phyloP scores from a whole-genome alignment of 768 basidiomycete species.

The Tulasnella sp. region DNA sequence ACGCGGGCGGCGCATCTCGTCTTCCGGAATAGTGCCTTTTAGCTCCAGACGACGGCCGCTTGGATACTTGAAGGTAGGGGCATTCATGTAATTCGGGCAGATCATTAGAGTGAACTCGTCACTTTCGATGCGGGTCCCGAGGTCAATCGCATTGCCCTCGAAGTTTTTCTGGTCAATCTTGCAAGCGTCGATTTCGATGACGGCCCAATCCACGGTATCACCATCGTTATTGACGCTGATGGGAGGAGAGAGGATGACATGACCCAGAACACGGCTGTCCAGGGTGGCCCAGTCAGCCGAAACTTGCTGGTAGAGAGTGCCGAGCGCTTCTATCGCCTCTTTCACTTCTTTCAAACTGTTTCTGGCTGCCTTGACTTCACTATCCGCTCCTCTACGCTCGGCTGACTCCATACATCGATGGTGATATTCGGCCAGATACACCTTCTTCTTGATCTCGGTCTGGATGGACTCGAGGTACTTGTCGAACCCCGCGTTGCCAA shows the following conservation, averaged over 20 bases:
- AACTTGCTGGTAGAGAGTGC: conserved; percentile 25
- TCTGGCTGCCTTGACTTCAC: conserved; percentile 17
- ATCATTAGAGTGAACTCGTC: not conserved
- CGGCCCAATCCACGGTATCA: conserved; percentile 16
- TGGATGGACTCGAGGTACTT: conserved; percentile 25
- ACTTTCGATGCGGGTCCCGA: conserved; percentile 1
- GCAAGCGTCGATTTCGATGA: conserved; percentile 21
- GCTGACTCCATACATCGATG: conserved; percentile 18
- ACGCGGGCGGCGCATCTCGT: conserved; percentile 20
- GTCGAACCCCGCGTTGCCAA: conserved; percentile 23
- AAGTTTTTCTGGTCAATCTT: conserved; percentile 21
- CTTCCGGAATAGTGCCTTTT: conserved; percentile 19
- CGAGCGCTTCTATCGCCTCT: conserved; percentile 24
- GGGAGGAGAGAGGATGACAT: conserved; percentile 30
- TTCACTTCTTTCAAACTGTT: conserved; percentile 17
- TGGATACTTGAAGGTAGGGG: conserved; percentile 23
- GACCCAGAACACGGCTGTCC: conserved; percentile 29
- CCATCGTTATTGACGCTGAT: conserved; percentile 20
- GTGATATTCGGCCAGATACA: conserved; percentile 15
- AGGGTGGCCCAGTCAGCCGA: conserved; percentile 26
- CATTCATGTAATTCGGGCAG: not conserved
- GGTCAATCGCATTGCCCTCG: conserved; percentile 20
- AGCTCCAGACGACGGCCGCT: conserved; percentile 19
- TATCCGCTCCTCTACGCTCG: conserved; percentile 8
- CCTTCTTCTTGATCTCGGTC: conserved; percentile 20